Conservation (phyloP, 371 early-diverging fungal genomes). For the Parasitella parasitica region DNA sequence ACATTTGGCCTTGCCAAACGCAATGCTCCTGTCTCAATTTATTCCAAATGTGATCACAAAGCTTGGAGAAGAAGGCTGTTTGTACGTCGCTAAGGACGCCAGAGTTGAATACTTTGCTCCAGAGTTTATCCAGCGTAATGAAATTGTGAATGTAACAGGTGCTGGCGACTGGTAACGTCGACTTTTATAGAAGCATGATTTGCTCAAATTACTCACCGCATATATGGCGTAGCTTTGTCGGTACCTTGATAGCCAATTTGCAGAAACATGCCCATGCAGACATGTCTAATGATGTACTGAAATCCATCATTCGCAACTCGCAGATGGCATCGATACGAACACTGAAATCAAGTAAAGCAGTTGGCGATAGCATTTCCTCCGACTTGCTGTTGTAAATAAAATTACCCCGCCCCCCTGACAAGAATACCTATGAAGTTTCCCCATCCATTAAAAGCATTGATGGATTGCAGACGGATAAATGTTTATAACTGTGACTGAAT, state of each 20-base stretch:
- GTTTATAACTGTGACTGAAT: constrained; percentile 9
- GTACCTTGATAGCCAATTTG: constrained; percentile 41
- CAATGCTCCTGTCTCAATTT: constrained; percentile 31
- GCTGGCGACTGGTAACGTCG: constrained; percentile 68
- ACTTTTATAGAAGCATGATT: not conserved
- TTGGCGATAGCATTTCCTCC: constrained; percentile 20
- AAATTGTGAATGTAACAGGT: constrained; percentile 65
- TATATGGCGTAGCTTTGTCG: constrained; percentile 39
- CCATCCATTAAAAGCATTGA: not conserved
- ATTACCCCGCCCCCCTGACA: constrained; percentile 2
- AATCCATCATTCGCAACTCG: constrained; percentile 24
- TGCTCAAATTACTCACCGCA: not conserved
- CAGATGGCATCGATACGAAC: constrained; percentile 41
- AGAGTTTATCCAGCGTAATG: constrained; percentile 28
- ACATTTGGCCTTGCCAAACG: constrained; percentile 21
- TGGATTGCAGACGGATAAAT: constrained; percentile 5
- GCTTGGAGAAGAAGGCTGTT: constrained; percentile 56
- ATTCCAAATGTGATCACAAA: constrained; percentile 59
- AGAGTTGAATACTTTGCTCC: constrained; percentile 37
- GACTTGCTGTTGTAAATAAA: constrained; percentile 8
- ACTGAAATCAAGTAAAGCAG: constrained; percentile 38
- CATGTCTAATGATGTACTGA: constrained; percentile 7
- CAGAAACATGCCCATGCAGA: constrained; percentile 6
- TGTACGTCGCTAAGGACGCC: constrained; percentile 28
- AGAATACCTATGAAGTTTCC: not conserved